A percentile compares a stretch with the other conserved stretches of the same genome.
Conservation (phyloP, 1,139 yeast genomes). For the Wickerhamomyces sp. region DNA sequence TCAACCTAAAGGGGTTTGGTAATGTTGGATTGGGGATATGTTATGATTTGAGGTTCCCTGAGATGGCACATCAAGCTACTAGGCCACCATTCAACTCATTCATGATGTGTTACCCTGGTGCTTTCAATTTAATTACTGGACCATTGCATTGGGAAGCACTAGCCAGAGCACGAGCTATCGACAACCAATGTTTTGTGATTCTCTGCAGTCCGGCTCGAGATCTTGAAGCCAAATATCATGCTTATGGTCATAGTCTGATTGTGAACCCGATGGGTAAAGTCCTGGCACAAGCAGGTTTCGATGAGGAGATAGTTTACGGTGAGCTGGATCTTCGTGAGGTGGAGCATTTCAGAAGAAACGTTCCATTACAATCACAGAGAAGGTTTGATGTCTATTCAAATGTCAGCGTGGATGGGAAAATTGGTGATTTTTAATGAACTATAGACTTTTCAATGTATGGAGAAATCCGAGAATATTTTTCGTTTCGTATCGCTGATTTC, state of each 20-base stretch:
- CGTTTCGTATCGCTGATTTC: background rate
- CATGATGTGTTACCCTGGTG: constrained; percentile 64
- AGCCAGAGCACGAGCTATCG: constrained; percentile 84
- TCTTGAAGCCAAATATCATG: constrained; percentile 68
- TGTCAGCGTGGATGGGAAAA: constrained; percentile 8
- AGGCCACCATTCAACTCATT: constrained; percentile 38
- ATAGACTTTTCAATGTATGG: background rate
- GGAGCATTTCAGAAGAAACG: constrained; percentile 57
- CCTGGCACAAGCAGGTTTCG: constrained; percentile 79
- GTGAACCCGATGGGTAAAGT: constrained; percentile 83
- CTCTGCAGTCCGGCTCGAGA: constrained; percentile 90
- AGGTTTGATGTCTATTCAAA: constrained; percentile 61
- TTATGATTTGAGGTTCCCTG: constrained; percentile 88
- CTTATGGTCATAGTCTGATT: constrained; percentile 88
- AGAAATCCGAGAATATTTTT: background rate
- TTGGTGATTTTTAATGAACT: background rate
- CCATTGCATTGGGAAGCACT: constrained; percentile 91
- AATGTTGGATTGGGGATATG: constrained; percentile 71
- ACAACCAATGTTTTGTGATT: constrained; percentile 76
- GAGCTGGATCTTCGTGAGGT: constrained; percentile 65
- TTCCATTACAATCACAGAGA: constrained; percentile 78
- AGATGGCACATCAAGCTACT: constrained; percentile 58
- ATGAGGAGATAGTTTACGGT: constrained; percentile 76
- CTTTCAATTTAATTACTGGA: constrained; percentile 93
- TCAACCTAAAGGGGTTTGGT: constrained; percentile 62